Conservation (phyloP, 129 eudicot species). For the Flaveria bidentis region DNA sequence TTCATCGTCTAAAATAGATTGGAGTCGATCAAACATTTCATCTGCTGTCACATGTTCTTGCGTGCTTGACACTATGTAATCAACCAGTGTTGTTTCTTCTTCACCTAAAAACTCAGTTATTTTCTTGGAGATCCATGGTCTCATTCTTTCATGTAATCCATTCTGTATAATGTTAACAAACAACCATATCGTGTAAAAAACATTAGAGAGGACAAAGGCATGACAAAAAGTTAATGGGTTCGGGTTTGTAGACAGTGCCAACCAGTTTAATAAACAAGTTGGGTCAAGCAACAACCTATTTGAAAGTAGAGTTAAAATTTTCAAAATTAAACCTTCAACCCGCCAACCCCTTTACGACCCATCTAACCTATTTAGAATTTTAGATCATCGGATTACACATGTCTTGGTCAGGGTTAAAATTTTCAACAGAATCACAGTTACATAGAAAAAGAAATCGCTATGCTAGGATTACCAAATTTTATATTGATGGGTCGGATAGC, state of each 20-base stretch:
- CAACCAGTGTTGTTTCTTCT: constrained; percentile 82
- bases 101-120: constrained; percentile 88
- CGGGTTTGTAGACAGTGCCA: not conserved
- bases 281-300: not conserved
- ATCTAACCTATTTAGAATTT: not conserved
- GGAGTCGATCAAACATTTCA: constrained; percentile 81
- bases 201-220: not conserved
- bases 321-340: not conserved
- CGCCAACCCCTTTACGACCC: not conserved
- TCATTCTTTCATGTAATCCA: constrained; percentile 84
- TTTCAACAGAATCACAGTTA: not conserved
- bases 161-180: constrained; percentile 45
- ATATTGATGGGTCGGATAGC: not conserved
- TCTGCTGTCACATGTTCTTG: constrained; percentile 81
- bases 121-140: constrained; percentile 98
- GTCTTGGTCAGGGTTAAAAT: not conserved
- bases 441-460: not conserved
- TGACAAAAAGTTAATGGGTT: not conserved
- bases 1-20: constrained; percentile 76
- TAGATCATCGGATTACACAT: not conserved
- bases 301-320: not conserved
- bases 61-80: constrained; percentile 86
- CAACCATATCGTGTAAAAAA: not conserved
- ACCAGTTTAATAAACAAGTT: not conserved
- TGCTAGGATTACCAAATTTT: not conserved